Evolutionary conservation across 306 rosid species (phyloP).

Genomic region (Gynostemma pentaphyllum): DNA sequence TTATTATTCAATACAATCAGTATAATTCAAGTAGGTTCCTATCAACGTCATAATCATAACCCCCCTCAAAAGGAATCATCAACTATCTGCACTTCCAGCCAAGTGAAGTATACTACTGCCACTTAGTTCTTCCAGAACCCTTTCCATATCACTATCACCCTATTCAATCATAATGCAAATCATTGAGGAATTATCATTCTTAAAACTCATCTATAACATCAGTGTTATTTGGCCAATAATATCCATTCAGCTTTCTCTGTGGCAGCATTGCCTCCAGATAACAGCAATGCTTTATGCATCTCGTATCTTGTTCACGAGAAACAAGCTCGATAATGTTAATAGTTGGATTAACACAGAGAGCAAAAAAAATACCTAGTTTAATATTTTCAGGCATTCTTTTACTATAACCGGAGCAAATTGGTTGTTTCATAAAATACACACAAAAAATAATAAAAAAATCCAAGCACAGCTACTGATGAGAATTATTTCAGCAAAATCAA

Average conservation of each 20-base stretch:
- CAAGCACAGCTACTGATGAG: background rate
- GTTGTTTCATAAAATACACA: background rate
- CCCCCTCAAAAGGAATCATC: background rate
- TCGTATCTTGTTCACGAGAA: background rate
- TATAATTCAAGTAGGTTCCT: too few species aligned
- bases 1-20: too few species aligned
- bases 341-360: background rate
- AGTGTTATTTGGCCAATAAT: background rate
- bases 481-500: background rate
- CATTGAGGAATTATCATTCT: background rate
- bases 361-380: background rate
- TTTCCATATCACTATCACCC: background rate
- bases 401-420: background rate
- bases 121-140: background rate
- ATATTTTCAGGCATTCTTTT: background rate
- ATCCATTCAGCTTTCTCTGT: background rate
- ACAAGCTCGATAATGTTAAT: background rate
- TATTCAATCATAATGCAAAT: background rate
- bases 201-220: background rate
- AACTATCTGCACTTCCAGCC: background rate
- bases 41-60: too few species aligned
- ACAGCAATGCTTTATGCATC: background rate
- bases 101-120: background rate
- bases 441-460: background rate
- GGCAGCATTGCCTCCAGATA: too few species aligned